Percentiles rank a stretch among this genome's conserved stretches.
phyloP scores from a whole-genome alignment of 2,329 filamentous ascomycete species.

The Orbilia javanica region DNA sequence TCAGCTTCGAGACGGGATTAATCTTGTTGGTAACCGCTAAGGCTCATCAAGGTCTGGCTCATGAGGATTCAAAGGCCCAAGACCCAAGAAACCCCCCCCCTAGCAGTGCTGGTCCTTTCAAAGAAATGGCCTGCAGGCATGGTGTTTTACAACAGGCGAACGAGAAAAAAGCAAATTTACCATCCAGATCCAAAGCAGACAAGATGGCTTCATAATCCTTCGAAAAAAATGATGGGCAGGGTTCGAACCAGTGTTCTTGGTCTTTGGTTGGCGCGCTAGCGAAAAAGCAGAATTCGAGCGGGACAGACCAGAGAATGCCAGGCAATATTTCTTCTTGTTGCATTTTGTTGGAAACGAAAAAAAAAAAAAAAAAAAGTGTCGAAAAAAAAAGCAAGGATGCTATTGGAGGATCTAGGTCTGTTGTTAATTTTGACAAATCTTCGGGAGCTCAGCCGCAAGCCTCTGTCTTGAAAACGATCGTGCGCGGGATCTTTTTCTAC shows the following conservation, averaged over 20 bases:
- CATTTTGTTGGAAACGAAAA: not conserved
- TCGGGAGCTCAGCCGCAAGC: slow-evolving; percentile 57
- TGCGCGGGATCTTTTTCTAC: slow-evolving; percentile 7
- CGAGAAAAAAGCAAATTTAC: slow-evolving; percentile 41
- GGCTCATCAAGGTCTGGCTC: slow-evolving; percentile 19
- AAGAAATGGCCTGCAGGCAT: slow-evolving; percentile 39
- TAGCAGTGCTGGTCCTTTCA: not conserved
- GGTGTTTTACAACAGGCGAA: slow-evolving; percentile 21
- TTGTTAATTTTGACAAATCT: slow-evolving; percentile 59
- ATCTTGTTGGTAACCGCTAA: slow-evolving; percentile 47
- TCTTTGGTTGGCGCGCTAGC: slow-evolving; percentile 54
- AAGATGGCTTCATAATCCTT: slow-evolving; percentile 53
- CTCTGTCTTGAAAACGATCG: slow-evolving; percentile 25
- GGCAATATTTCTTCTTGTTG: not conserved
- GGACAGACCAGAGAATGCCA: not conserved
- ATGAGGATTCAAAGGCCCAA: slow-evolving; percentile 33
- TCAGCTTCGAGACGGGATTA: slow-evolving; percentile 54
- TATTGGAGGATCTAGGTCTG: slow-evolving; percentile 10
- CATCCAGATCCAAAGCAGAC: slow-evolving; percentile 23
- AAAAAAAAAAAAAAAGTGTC: too few relatives aligned
- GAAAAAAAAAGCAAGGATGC: too few relatives aligned
- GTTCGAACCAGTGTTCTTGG: not conserved
- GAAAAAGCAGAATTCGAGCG: slow-evolving; percentile 17
- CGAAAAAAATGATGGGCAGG: slow-evolving; percentile 25
- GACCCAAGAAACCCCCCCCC: slow-evolving; percentile 11